Evolutionary conservation across 1,284 basidiomycete genomes (phyloP).

Genomic region (Chalciporus sp.): DNA sequence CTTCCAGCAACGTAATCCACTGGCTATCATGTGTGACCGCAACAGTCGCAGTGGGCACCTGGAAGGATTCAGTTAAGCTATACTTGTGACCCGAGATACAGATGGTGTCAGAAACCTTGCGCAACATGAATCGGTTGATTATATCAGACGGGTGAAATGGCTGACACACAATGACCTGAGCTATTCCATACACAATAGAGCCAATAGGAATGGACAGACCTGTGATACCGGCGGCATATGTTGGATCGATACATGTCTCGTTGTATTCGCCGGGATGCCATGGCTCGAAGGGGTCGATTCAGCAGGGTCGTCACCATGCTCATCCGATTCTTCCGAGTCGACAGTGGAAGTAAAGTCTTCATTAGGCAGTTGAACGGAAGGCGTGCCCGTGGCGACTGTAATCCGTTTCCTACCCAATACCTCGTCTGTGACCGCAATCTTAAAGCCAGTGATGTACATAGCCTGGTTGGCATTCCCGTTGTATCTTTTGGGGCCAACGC

Average conservation of each 20-base stretch:
- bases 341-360: too few relatives aligned
- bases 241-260: background rate
- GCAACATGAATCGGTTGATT: slow-evolving; percentile 14
- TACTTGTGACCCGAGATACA: background rate
- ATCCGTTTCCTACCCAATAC: slow-evolving; percentile 2
- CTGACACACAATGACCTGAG: background rate
- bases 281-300: background rate
- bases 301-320: background rate
- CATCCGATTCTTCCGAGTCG: too few relatives aligned
- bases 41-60: slow-evolving; percentile 12
- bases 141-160: slow-evolving; percentile 13
- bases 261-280: background rate
- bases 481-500: slow-evolving; percentile 5
- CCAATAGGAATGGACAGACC: background rate
- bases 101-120: background rate
- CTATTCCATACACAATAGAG: background rate
- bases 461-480: slow-evolving; percentile 10
- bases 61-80: background rate
- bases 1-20: too few relatives aligned
- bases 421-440: slow-evolving; percentile 10
- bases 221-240: slow-evolving; percentile 2
- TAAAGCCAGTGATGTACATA: slow-evolving; percentile 18
- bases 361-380: background rate
- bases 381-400: slow-evolving; percentile 9
- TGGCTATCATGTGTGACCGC: background rate